These are phyloP conservation scores for Quercus bicolor DNA, from an alignment of 306 rosid species.

Conservation along the genomic window DNA sequence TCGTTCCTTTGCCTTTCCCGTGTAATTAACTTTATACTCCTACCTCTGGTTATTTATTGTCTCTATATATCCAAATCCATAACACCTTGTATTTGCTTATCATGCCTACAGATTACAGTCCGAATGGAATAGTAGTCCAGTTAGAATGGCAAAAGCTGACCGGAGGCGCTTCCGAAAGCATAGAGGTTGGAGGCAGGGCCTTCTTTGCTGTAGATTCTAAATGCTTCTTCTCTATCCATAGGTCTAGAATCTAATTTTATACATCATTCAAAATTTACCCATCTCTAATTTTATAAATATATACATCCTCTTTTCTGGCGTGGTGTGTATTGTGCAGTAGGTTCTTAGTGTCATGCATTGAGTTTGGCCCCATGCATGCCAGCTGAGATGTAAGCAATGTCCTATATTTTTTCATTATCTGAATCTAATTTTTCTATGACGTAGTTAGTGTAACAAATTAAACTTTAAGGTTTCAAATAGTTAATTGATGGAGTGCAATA, in stretches of 20 bases:
- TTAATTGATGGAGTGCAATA: no score
- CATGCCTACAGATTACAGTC: slow-evolving; percentile 59
- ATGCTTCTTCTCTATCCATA: slow-evolving; percentile 23
- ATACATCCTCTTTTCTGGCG: slow-evolving; percentile 14
- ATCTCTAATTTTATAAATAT: slow-evolving; percentile 19
- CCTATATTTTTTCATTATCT: not conserved
- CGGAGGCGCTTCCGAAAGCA: slow-evolving; percentile 44
- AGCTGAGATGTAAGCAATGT: slow-evolving; percentile 10
- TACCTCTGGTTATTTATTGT: not conserved
- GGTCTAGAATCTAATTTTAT: slow-evolving; percentile 34
- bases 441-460: no score
- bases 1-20: slow-evolving; percentile 89
- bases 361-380: not conserved
- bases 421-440: not conserved
- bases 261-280: slow-evolving; percentile 5
- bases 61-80: not conserved
- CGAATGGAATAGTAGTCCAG: slow-evolving; percentile 89
- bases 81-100: slow-evolving; percentile 5
- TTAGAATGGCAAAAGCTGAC: slow-evolving; percentile 80
- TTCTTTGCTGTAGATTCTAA: slow-evolving; percentile 94
- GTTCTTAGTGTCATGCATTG: slow-evolving; percentile 27
- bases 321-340: slow-evolving; percentile 41
- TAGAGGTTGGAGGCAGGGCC: slow-evolving; percentile 55
- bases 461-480: no score
- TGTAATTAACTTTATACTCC: slow-evolving; percentile 37